A percentile compares a stretch with the other conserved stretches of the same genome.
phyloP scores from a whole-genome alignment of 2,329 filamentous ascomycete species.

The Tympanopsis confertula region DNA sequence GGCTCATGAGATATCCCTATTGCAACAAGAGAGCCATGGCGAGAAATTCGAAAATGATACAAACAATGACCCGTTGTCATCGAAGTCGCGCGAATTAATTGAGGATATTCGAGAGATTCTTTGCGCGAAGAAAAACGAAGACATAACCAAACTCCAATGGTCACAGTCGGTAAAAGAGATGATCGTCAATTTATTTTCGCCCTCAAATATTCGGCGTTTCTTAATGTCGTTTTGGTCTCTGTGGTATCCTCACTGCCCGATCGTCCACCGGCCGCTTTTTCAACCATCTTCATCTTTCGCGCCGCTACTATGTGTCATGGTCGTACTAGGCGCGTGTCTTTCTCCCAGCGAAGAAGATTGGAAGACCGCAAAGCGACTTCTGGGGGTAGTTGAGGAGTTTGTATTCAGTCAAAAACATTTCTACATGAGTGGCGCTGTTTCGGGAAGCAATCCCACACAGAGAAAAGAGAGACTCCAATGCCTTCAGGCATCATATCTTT shows the following conservation, averaged over 20 bases:
- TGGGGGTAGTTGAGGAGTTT: not conserved
- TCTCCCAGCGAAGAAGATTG: not conserved
- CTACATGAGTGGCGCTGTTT: not conserved
- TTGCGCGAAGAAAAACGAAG: too few relatives aligned
- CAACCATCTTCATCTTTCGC: not conserved
- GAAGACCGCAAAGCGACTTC: too few relatives aligned
- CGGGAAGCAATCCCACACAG: not conserved
- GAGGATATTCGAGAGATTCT: too few relatives aligned
- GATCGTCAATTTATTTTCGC: not conserved
- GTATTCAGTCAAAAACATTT: not conserved
- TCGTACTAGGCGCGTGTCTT: not conserved
- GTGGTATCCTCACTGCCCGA: not conserved
- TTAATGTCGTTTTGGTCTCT: not conserved
- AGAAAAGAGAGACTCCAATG: not conserved
- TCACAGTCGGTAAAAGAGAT: too few relatives aligned
- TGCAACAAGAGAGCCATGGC: too few relatives aligned
- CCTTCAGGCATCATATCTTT: not conserved
- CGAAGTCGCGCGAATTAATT: too few relatives aligned
- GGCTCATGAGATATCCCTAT: too few relatives aligned
- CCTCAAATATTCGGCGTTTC: not conserved
- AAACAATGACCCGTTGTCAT: too few relatives aligned
- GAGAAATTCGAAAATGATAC: too few relatives aligned
- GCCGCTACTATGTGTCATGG: not conserved
- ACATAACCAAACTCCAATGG: too few relatives aligned
- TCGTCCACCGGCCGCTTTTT: not conserved